Evolutionary conservation across 2,329 filamentous ascomycete species (phyloP), one percentile per base, ranked within the genome.

Genomic region (Pseudogymnoascus sp.): DNA sequence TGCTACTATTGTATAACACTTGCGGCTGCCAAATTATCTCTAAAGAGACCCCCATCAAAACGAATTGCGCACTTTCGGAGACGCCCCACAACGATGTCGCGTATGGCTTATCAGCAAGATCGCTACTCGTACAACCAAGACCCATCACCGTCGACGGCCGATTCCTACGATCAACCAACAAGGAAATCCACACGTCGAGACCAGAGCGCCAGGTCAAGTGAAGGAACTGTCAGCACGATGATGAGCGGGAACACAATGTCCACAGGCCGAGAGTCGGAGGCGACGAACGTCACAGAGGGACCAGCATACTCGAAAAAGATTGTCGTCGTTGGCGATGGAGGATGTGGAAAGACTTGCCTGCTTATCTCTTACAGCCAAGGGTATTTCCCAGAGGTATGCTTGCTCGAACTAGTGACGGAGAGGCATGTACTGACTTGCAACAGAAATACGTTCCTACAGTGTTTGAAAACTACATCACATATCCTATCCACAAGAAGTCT

Each of bases 371-470:
- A 97, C 80, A 96, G 92, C 72, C 92, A 97, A 79, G 94, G 94
- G 64, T 96, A 96, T 76, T 99, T 99, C 74, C 94, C 94, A 77
- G 93, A 99, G 89, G 94, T 97, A 80, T 68, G 82, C 67, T 63
- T 35, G 21, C 40, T 58, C 15, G 42, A 48, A 37, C 15, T 64
- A 37, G 45, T 63, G 29, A 21, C 4, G 45, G 31, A 13, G 9
- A 4, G 58, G 8, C 33, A 39, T 27, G 52, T 40, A 10, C 29
- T 33, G 58, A 62, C 62, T 65, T 25, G 27, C 60, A 39, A 39
- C 71, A 99, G 94, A 97, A 97, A 97, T 99, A 99, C 72, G 94
- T 99, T 40, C 94, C 94, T 3, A 99, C 94, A 1, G 94, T 99
- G 60, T 99, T 99, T 75, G 94, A 99, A 74, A 99, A 99, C 80